Evolutionary conservation across 805 yeast genomes (phyloP).

Genomic region (Candida methanosorbosa): DNA sequence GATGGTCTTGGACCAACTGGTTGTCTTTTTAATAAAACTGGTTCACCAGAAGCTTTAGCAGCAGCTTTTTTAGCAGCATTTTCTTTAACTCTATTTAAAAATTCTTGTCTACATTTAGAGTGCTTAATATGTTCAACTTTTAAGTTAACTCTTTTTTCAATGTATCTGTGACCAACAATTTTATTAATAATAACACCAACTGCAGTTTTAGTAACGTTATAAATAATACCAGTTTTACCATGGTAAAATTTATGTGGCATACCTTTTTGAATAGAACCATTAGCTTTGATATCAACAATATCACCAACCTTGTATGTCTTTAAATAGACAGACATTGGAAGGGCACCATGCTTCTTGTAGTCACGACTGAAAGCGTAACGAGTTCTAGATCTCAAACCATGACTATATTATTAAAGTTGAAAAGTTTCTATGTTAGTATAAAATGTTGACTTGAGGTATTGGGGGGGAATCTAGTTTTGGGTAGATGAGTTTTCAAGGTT

Average conservation of each 20-base stretch:
- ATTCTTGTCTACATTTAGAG: constrained; percentile 99
- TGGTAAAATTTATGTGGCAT: constrained; percentile 99
- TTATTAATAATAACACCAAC: constrained; percentile 98
- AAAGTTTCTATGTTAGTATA: constrained; percentile 8
- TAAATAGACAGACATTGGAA: constrained; percentile 93
- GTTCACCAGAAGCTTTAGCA: constrained; percentile 91
- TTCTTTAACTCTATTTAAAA: constrained; percentile 95
- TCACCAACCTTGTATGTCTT: constrained; percentile 98
- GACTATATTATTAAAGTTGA: constrained; percentile 35
- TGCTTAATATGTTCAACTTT: constrained; percentile 99
- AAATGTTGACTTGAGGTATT: too few species aligned
- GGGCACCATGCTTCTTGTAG: constrained; percentile 95
- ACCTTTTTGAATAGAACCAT: constrained; percentile 99
- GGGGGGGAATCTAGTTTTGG: too few species aligned
- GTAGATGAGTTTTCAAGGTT: too few species aligned
- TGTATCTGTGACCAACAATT: constrained; percentile 98
- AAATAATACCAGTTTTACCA: constrained; percentile 99
- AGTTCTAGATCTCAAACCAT: constrained; percentile 99
- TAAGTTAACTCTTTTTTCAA: constrained; percentile 97
- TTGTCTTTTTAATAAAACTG: constrained; percentile 92
- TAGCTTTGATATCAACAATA: constrained; percentile 98
- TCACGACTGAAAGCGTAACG: constrained; percentile 99
- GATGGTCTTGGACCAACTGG: constrained; percentile 97
- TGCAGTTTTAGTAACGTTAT: constrained; percentile 97
- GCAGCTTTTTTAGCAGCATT: constrained; percentile 90